Conservation (phyloP, 768 basidiomycete genomes). For the Obba rivulosa region DNA sequence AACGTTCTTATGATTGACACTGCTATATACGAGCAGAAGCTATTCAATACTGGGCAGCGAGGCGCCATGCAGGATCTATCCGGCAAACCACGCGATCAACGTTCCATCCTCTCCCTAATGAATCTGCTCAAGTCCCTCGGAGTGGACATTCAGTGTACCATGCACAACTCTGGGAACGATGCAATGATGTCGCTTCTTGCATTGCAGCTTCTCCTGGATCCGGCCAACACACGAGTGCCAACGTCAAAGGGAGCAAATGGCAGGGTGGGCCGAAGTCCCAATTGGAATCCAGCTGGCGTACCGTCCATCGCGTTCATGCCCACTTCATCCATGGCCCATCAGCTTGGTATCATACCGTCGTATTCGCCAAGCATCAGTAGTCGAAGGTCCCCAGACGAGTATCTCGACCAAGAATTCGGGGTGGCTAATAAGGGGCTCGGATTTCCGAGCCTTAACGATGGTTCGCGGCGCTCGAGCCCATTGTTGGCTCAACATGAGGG, state of each 20-base stretch:
- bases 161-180: constrained; percentile 80
- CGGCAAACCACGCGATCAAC: constrained; percentile 44
- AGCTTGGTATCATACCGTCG: constrained; percentile 12
- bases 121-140: constrained; percentile 58
- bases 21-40: constrained; percentile 53
- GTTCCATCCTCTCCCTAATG: constrained; percentile 57
- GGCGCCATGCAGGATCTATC: constrained; percentile 58
- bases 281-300: constrained; percentile 11
- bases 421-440: not conserved
- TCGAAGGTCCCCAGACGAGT: not conserved
- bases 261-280: constrained; percentile 13
- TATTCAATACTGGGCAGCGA: constrained; percentile 55
- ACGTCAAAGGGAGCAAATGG: constrained; percentile 4
- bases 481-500: not conserved
- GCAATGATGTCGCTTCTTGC: constrained; percentile 65
- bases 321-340: constrained; percentile 6
- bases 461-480: not conserved
- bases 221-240: constrained; percentile 32
- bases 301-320: constrained; percentile 14
- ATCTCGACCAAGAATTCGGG: not conserved
- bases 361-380: constrained; percentile 7
- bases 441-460: no score
- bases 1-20: constrained; percentile 70
- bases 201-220: constrained; percentile 66
- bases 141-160: constrained; percentile 32